Conservation (phyloP, 2,329 filamentous ascomycete genomes). For the Pseudogymnoascus sp. region DNA sequence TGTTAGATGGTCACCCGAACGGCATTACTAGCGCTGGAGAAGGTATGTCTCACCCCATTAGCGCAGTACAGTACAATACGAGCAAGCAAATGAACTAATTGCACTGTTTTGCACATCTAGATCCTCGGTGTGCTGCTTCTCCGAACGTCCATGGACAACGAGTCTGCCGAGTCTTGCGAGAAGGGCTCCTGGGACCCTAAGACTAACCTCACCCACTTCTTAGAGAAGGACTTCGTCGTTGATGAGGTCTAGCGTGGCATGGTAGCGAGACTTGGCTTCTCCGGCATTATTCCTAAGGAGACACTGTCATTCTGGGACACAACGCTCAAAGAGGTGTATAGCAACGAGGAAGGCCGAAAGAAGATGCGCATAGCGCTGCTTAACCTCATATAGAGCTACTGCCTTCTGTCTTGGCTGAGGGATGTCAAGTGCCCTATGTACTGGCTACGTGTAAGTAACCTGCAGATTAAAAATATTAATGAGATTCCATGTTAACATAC, state of each 20-base stretch:
- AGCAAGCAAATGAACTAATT: no score
- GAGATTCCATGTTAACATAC: neutral
- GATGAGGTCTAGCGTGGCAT: slow-evolving; percentile 41
- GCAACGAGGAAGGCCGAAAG: slow-evolving; percentile 41
- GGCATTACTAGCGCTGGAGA: slow-evolving; percentile 43
- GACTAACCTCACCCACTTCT: slow-evolving; percentile 35
- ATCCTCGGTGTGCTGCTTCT: no score
- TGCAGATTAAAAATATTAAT: neutral
- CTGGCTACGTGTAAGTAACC: slow-evolving; percentile 42
- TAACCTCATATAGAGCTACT: slow-evolving; percentile 41
- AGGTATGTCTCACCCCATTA: slow-evolving; percentile 28
- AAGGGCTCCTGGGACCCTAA: slow-evolving; percentile 45
- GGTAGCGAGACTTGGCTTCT: slow-evolving; percentile 41
- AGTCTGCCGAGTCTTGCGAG: slow-evolving; percentile 31
- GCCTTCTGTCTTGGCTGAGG: slow-evolving; percentile 38
- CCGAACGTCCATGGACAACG: no score
- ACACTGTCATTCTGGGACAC: slow-evolving; percentile 39
- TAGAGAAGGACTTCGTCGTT: slow-evolving; percentile 40
- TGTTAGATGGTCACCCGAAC: slow-evolving; percentile 46
- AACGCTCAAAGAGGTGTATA: slow-evolving; percentile 40
- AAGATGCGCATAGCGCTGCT: slow-evolving; percentile 41
- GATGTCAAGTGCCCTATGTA: slow-evolving; percentile 45
- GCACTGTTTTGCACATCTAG: no score
- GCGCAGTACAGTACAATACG: no score
- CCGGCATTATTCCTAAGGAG: slow-evolving; percentile 32